phyloP scores from a whole-genome alignment of 1,284 basidiomycete species.

The Fistulina hepatica region DNA sequence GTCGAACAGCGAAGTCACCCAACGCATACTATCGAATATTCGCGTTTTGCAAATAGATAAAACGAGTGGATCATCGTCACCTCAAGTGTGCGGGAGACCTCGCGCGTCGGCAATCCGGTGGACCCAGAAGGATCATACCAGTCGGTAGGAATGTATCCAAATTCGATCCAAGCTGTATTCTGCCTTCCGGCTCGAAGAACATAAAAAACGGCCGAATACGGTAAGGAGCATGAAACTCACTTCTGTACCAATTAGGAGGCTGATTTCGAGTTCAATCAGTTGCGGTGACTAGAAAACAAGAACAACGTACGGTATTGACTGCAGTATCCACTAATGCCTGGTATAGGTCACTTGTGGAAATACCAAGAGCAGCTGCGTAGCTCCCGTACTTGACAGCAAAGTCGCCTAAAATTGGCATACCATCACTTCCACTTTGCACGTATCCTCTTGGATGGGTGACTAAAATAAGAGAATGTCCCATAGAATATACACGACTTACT shows the following conservation, averaged over 20 bases:
- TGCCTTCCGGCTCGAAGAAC: too few species aligned
- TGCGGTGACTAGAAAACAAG: not conserved
- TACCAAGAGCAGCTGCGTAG: constrained; percentile 26
- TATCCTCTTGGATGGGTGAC: constrained; percentile 27
- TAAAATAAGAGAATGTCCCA: not conserved
- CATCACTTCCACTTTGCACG: constrained; percentile 38
- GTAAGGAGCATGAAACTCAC: constrained; percentile 18
- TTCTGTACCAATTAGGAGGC: constrained; percentile 38
- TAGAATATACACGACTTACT: constrained; percentile 22
- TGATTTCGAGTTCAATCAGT: constrained; percentile 14
- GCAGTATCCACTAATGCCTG: constrained; percentile 39
- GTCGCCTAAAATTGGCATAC: constrained; percentile 41
- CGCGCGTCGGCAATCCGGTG: constrained; percentile 34
- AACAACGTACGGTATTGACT: constrained; percentile 33
- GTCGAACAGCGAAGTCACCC: constrained; percentile 39
- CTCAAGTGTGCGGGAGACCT: constrained; percentile 37
- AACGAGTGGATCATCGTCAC: constrained; percentile 16
- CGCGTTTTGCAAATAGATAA: not conserved
- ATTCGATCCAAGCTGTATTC: constrained; percentile 40
- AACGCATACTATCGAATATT: constrained; percentile 31
- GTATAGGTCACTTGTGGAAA: constrained; percentile 28
- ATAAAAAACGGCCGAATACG: not conserved
- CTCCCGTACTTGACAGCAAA: constrained; percentile 36
- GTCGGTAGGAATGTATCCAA: constrained; percentile 37
- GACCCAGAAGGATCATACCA: constrained; percentile 37